Evolutionary conservation across 129 eudicot species (phyloP).

Genomic region (Kitagawia praeruptora): DNA sequence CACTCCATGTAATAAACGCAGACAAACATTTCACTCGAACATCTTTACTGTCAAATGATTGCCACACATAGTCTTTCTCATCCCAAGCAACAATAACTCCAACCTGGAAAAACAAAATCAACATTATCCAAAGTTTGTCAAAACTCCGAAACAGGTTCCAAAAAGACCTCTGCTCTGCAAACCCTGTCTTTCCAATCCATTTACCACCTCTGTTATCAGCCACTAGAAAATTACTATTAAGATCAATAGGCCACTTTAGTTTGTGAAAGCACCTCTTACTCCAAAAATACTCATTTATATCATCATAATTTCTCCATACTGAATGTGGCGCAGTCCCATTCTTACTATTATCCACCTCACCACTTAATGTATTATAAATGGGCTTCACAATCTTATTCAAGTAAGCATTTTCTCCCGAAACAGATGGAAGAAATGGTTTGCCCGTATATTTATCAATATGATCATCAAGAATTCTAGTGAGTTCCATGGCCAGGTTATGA

Average conservation of each 20-base stretch:
- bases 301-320: slow-evolving; percentile 82
- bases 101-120: slow-evolving; percentile 67
- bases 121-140: slow-evolving; percentile 84
- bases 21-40: slow-evolving; percentile 63
- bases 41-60: slow-evolving; percentile 35
- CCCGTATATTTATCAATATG: slow-evolving; percentile 80
- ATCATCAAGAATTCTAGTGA: slow-evolving; percentile 63
- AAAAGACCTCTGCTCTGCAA: slow-evolving; percentile 86
- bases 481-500: slow-evolving; percentile 75
- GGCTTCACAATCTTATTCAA: slow-evolving; percentile 49
- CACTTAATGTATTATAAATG: slow-evolving; percentile 50
- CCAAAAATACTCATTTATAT: slow-evolving; percentile 85
- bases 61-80: slow-evolving; percentile 45
- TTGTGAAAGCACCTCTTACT: slow-evolving; percentile 70
- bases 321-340: slow-evolving; percentile 80
- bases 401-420: slow-evolving; percentile 59
- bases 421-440: slow-evolving; percentile 45
- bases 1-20: slow-evolving; percentile 78
- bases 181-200: slow-evolving; percentile 85
- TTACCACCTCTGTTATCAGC: slow-evolving; percentile 37
- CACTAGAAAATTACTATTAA: slow-evolving; percentile 60
- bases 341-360: slow-evolving; percentile 52
- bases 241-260: slow-evolving; percentile 70
- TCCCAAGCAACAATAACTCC: slow-evolving; percentile 71
- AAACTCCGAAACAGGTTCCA: slow-evolving; percentile 75